Conservation (phyloP, 805 yeast species). For the Sugiyamaella smithiae region DNA sequence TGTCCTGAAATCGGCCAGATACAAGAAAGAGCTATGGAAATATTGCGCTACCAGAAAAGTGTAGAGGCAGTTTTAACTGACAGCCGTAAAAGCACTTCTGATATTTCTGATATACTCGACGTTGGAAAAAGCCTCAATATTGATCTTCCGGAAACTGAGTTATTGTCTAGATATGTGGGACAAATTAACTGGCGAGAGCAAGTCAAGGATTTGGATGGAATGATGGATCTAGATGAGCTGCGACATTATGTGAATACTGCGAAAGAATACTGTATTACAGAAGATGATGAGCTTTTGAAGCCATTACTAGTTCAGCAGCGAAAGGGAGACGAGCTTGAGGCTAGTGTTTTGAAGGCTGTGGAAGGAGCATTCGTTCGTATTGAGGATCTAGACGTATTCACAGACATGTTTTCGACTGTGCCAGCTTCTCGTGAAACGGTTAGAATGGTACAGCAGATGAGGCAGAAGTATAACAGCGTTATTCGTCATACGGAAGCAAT, state of each 20-base stretch:
- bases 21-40: slow-evolving; percentile 49
- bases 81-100: slow-evolving; percentile 28
- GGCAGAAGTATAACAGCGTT: slow-evolving; percentile 19
- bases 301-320: slow-evolving; percentile 15
- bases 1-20: slow-evolving; percentile 61
- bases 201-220: slow-evolving; percentile 24
- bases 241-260: slow-evolving; percentile 30
- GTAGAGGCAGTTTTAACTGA: slow-evolving; percentile 41
- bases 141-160: slow-evolving; percentile 46
- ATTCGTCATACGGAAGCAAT: slow-evolving; percentile 18
- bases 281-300: slow-evolving; percentile 24
- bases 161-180: slow-evolving; percentile 39
- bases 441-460: slow-evolving; percentile 23
- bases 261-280: slow-evolving; percentile 24
- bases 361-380: slow-evolving; percentile 8
- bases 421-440: slow-evolving; percentile 19
- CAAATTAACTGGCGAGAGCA: slow-evolving; percentile 42
- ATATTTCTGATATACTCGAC: slow-evolving; percentile 51
- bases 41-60: slow-evolving; percentile 49
- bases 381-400: slow-evolving; percentile 17
- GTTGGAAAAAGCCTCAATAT: slow-evolving; percentile 62
- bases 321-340: slow-evolving; percentile 29
- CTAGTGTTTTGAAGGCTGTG: slow-evolving; percentile 22
- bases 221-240: slow-evolving; percentile 26
- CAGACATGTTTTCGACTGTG: slow-evolving; percentile 10